A percentile compares a stretch with the other conserved stretches of the same genome.
Evolutionary conservation across 192 early-diverging fungal genomes (phyloP).

Genomic region (Helicostylum pulchrum): DNA sequence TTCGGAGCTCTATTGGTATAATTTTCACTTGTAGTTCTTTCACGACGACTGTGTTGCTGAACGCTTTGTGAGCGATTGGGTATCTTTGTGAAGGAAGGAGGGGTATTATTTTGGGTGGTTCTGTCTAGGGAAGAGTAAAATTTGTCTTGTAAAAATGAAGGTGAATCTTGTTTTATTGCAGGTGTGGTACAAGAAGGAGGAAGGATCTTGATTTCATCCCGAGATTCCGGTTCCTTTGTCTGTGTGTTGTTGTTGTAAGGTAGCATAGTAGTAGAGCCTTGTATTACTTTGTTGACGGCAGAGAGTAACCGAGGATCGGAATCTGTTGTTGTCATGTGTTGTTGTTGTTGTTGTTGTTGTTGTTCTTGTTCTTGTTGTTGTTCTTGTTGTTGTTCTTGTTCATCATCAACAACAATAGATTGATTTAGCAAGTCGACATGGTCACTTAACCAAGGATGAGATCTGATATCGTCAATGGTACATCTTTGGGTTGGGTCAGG

Average conservation of each 20-base stretch:
- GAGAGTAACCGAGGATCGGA: conserved; percentile 8
- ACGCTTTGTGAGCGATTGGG: conserved; percentile 15
- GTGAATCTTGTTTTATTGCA: background rate
- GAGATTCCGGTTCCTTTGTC: conserved; percentile 14
- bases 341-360: conserved; percentile 20
- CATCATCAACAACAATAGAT: conserved; percentile 13
- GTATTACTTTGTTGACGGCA: background rate
- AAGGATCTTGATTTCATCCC: background rate
- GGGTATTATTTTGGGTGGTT: background rate
- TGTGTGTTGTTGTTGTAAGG: background rate
- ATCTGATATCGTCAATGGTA: conserved; percentile 67
- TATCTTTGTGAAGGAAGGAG: conserved; percentile 4
- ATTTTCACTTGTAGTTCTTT: conserved; percentile 4
- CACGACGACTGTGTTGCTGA: background rate
- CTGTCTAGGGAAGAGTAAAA: conserved; percentile 29
- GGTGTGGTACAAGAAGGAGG: background rate
- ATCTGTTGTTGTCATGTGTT: conserved; percentile 3
- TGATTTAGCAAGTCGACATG: conserved; percentile 34
- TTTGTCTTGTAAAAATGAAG: conserved; percentile 34
- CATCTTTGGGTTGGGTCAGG: conserved; percentile 80
- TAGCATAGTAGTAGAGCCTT: background rate
- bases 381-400: too few relatives aligned
- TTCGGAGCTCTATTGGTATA: background rate
- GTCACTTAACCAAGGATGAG: conserved; percentile 56
- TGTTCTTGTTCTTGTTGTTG: conserved; percentile 20